Conservation (phyloP, 257 asterid species). For the Solanum corneliomulleri region DNA sequence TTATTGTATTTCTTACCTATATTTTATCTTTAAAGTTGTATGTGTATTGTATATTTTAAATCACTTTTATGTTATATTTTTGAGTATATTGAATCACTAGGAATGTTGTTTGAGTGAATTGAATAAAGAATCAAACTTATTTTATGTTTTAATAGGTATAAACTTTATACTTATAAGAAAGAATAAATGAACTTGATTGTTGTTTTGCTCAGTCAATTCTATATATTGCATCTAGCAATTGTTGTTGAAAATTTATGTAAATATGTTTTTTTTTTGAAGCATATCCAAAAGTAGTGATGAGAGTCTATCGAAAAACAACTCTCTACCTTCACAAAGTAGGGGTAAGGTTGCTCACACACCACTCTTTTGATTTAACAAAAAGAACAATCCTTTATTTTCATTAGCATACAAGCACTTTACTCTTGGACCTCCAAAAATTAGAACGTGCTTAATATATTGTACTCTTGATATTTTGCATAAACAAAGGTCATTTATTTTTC, state of each 20-base stretch:
- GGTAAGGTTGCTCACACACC: no score
- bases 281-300: no score
- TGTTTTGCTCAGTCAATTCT: neutral
- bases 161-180: neutral
- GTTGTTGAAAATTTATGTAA: neutral
- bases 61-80: no score
- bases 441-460: neutral
- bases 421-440: neutral
- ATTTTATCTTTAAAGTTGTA: neutral
- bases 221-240: no score
- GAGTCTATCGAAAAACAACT: no score
- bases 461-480: neutral
- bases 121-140: neutral
- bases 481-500: slow-evolving; percentile 71
- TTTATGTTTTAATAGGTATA: no score
- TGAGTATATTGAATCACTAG: neutral
- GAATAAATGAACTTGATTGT: no score
- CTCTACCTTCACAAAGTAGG: no score
- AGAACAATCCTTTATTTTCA: neutral
- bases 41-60: no score
- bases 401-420: neutral
- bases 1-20: neutral
- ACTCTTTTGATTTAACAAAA: neutral
- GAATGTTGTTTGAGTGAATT: no score
- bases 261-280: no score